A percentile compares a stretch with the other conserved stretches of the same genome.
Evolutionary conservation across 495 filamentous ascomycete genomes (phyloP).

Genomic region (Neurospora sp.): DNA sequence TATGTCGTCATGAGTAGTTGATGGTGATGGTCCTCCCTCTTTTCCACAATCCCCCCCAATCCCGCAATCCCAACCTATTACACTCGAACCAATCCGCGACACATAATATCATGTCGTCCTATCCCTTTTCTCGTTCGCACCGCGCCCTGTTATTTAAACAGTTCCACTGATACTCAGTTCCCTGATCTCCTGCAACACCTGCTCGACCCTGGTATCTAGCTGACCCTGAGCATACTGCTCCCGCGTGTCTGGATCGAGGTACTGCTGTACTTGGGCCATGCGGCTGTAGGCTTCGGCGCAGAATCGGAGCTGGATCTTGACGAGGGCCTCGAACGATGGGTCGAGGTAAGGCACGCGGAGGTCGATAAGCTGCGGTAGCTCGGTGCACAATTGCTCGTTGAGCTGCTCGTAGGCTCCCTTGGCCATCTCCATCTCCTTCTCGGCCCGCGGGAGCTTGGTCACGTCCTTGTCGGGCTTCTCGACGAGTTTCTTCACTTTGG

Average conservation of each 20-base stretch:
- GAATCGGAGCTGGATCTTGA: constrained; percentile 97
- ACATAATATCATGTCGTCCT: not conserved
- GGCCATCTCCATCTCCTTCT: constrained; percentile 90
- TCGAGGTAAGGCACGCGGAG: constrained; percentile 94
- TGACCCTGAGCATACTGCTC: constrained; percentile 95
- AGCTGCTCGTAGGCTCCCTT: constrained; percentile 88
- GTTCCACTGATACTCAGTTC: constrained; percentile 81
- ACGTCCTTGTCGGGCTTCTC: constrained; percentile 99
- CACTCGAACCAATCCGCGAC: not conserved
- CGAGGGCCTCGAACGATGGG: constrained; percentile 90
- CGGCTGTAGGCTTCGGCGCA: constrained; percentile 93
- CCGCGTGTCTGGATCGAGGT: constrained; percentile 88
- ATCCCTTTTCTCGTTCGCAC: not conserved
- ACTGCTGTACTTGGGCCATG: constrained; percentile 99
- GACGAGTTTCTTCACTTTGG: constrained; percentile 89
- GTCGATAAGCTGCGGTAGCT: constrained; percentile 96
- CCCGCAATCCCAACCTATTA: not conserved
- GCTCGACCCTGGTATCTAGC: constrained; percentile 83
- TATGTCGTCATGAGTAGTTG: not conserved
- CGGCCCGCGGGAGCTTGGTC: constrained; percentile 83
- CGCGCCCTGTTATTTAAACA: constrained; percentile 23
- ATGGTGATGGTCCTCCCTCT: not conserved
- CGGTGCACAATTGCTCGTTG: constrained; percentile 87
- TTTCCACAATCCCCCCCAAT: not conserved
- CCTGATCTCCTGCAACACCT: constrained; percentile 93